A percentile compares a stretch with the other conserved stretches of the same genome.
Conservation (phyloP, 169 alveolate genomes). For the Cryptosporidium baileyi region DNA sequence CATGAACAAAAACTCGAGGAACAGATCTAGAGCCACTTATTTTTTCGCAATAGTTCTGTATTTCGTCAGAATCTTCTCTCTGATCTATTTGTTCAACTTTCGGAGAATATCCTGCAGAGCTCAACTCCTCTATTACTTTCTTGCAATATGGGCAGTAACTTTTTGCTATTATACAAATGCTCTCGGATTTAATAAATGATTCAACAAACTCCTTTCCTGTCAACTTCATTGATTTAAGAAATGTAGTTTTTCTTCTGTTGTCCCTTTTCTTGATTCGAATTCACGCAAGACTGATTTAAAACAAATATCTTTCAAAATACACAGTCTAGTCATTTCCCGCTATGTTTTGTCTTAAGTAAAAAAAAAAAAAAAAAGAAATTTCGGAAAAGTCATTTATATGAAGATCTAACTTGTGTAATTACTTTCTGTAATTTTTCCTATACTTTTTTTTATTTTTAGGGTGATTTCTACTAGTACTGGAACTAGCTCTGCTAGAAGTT, state of each 20-base stretch:
- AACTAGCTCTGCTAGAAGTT: not conserved
- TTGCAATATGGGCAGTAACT: conserved; percentile 31
- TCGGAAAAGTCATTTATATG: not conserved
- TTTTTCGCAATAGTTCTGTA: conserved; percentile 71
- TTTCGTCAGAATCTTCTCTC: conserved; percentile 61
- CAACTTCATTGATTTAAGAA: not conserved
- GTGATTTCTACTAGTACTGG: not conserved
- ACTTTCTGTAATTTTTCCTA: conserved; percentile 28
- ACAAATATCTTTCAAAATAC: too few species aligned
- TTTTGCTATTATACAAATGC: conserved; percentile 22
- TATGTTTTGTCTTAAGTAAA: not conserved
- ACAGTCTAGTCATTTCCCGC: not conserved
- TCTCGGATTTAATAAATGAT: conserved; percentile 1
- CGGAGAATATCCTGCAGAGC: conserved; percentile 20
- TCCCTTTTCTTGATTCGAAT: too few species aligned
- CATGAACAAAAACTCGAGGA: conserved; percentile 76
- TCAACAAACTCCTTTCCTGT: conserved; percentile 18
- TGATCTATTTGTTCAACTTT: conserved; percentile 71
- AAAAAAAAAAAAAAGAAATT: too few species aligned
- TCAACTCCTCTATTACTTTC: conserved; percentile 26
- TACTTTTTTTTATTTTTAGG: conserved; percentile 8
- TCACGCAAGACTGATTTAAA: too few species aligned
- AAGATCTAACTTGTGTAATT: not conserved
- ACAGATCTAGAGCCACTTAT: conserved; percentile 77
- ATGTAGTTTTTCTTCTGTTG: too few species aligned